Evolutionary conservation across 2,329 filamentous ascomycete species (phyloP), one percentile per base, ranked within the genome.

Genomic region (Microcyclospora tardicrescens): DNA sequence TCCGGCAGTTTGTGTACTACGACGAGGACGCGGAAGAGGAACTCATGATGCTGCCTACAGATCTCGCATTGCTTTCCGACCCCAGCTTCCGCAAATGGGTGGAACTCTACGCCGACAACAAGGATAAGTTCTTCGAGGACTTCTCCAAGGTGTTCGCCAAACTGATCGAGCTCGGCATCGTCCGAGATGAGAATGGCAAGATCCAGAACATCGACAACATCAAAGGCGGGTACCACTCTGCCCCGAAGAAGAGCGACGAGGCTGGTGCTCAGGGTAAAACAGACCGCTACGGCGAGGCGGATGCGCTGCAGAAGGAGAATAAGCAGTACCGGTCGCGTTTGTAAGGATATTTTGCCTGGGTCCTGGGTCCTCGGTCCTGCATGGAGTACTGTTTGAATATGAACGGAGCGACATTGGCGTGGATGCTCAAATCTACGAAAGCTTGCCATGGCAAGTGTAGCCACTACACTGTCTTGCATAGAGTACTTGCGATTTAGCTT

Each of bases 31-130:
- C 57, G 5, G 67, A 68, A 33, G 68, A 70, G 41, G 70, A 71
- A 40, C 59, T 79, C 32, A 79, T 79, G 76, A 79, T 79, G 76
- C 53, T 79, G 52, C 75, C 75, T 0, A 77, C 75, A 2, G 75
- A 79, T 52, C 69, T 79, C 50, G 69, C 74, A 4, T 61, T 79
- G 30, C 58, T 70, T 3, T 61, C 65, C 1, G 75, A 80, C 45
- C 54, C 62, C 2, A 52, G 46, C 5, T 79, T 80, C 53, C 54
- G 61, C 13, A 59, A 60, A 6, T 79, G 70, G 67, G 75, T 79
- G 10, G 62, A 74, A 54, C 51, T 62, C 43, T 79, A 79, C 51
- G 73, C 74, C 3, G 60, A 67, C 36, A 73, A 79, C 49, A 76
- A 76, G 56, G 73, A 77, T 0, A 43, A 66, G 33, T 79, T 79